Conservation (phyloP, 306 rosid genomes). For the Medicago ruthenica region DNA sequence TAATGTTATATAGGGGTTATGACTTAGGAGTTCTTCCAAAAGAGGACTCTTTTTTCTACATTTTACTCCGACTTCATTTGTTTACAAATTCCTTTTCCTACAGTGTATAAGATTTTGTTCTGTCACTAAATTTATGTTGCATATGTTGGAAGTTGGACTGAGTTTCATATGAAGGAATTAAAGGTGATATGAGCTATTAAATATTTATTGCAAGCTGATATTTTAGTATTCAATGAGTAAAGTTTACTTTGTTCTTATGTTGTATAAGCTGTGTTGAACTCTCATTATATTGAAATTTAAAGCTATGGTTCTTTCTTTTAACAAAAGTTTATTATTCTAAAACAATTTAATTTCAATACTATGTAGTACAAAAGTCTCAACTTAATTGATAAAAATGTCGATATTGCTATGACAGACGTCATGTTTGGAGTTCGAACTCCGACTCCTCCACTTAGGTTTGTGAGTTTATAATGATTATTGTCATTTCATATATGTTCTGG, state of each 20-base stretch:
- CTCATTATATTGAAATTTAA: slow-evolving; percentile 19
- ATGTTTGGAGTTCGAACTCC: too few relatives aligned
- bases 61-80: slow-evolving; percentile 43
- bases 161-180: slow-evolving; percentile 26
- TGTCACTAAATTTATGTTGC: slow-evolving; percentile 33
- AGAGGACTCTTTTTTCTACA: too few relatives aligned
- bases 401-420: too few relatives aligned
- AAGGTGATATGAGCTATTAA: slow-evolving; percentile 22
- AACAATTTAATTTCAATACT: too few relatives aligned
- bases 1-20: slow-evolving; percentile 32
- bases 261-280: slow-evolving; percentile 36
- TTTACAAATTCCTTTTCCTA: slow-evolving; percentile 36
- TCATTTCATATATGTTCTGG: too few relatives aligned
- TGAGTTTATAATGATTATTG: too few relatives aligned
- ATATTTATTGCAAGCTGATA: slow-evolving; percentile 39
- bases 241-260: neutral
- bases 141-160: slow-evolving; percentile 16
- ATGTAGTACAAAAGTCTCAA: too few relatives aligned
- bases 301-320: neutral
- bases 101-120: slow-evolving; percentile 15
- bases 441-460: too few relatives aligned
- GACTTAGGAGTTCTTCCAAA: too few relatives aligned
- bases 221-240: neutral
- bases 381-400: too few relatives aligned
- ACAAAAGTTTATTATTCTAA: too few relatives aligned